These are phyloP conservation scores for Juncus inflexus DNA, from an alignment of 176 grass and related monocot genomes.

Conservation along the genomic window DNA sequence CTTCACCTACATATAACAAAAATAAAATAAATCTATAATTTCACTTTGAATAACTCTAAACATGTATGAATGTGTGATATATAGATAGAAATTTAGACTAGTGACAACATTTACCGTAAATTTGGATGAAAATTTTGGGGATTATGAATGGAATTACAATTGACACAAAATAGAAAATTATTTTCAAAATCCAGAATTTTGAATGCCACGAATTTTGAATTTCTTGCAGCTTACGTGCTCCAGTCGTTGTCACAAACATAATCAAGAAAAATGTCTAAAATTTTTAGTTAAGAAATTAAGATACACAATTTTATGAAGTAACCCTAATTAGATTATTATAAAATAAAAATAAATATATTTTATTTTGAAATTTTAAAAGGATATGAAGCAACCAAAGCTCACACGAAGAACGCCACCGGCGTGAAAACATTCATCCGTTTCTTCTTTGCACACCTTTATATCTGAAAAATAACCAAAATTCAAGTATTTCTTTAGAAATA, in stretches of 20 bases:
- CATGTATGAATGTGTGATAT: no score
- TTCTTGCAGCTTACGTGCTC: conserved; percentile 61
- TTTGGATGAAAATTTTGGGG: conserved; percentile 59
- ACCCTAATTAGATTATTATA: no score
- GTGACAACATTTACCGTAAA: conserved; percentile 48
- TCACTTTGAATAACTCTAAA: no score
- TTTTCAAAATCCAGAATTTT: conserved; percentile 69
- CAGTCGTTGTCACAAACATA: conserved; percentile 69
- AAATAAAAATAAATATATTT: no score
- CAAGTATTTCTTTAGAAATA: not conserved
- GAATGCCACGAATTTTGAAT: conserved; percentile 79
- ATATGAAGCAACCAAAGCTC: conserved; percentile 93
- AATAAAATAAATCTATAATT: conserved; percentile 3
- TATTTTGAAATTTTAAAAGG: conserved; percentile 16
- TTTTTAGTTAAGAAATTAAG: conserved; percentile 39
- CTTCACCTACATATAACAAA: conserved; percentile 62
- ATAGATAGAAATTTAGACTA: not conserved
- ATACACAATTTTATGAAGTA: no score
- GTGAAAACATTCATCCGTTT: conserved; percentile 60
- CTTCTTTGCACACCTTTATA: conserved; percentile 53
- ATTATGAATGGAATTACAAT: conserved; percentile 59
- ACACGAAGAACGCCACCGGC: conserved; percentile 71
- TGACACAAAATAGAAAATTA: conserved; percentile 48
- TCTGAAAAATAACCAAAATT: conserved; percentile 38
- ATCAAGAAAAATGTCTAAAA: conserved; percentile 79